Conservation (phyloP, 495 filamentous ascomycete species). For the Hypomontagnella monticulosa region DNA sequence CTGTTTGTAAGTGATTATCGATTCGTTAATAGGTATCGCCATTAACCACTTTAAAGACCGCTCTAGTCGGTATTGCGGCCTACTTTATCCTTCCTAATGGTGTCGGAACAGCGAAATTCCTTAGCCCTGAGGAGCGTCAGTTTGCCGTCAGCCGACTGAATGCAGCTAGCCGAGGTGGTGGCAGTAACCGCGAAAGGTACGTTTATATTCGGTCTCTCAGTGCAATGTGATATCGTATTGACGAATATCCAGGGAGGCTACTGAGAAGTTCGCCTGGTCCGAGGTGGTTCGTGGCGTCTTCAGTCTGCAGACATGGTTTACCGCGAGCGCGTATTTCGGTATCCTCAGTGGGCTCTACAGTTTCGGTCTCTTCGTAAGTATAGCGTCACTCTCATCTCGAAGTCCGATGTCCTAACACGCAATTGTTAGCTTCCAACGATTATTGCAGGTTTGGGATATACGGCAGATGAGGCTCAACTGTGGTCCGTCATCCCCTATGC, state of each 20-base stretch:
- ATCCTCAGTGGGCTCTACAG: constrained; percentile 58
- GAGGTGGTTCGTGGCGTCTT: constrained; percentile 70
- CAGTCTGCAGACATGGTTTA: constrained; percentile 66
- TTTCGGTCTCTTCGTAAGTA: constrained; percentile 63
- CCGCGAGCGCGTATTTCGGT: constrained; percentile 56
- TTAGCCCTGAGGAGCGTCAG: constrained; percentile 56
- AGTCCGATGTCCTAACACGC: constrained; percentile 44
- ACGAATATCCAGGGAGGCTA: constrained; percentile 38
- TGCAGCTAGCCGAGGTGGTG: constrained; percentile 33
- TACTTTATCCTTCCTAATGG: constrained; percentile 69
- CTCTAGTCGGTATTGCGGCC: constrained; percentile 63
- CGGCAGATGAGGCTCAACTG: constrained; percentile 69
- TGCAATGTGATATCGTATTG: constrained; percentile 18
- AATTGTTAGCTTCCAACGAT: constrained; percentile 74
- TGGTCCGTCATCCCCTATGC: constrained; percentile 75
- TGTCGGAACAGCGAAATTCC: constrained; percentile 62
- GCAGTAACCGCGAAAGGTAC: constrained; percentile 47
- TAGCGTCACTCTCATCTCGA: not conserved
- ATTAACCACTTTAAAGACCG: constrained; percentile 45
- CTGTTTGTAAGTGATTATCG: constrained; percentile 52
- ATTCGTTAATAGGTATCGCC: too few species aligned
- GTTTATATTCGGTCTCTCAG: not conserved
- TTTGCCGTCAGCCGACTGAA: constrained; percentile 54
- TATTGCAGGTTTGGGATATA: constrained; percentile 70
- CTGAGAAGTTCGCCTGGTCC: constrained; percentile 69